Evolutionary conservation across 495 filamentous ascomycete species (phyloP).

Genomic region (Terfezia claveryi): DNA sequence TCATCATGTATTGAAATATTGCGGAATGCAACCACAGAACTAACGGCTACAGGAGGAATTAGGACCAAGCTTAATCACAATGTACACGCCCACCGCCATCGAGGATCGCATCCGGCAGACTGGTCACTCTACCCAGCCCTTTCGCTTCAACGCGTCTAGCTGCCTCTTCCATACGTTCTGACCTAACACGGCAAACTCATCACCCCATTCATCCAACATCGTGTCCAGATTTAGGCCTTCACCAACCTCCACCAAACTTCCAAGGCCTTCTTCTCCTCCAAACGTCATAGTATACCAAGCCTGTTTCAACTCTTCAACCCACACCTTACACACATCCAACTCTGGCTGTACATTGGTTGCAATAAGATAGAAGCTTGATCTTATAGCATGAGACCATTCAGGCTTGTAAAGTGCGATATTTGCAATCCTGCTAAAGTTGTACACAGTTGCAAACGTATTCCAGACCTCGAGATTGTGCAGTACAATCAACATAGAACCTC

Average conservation of each 20-base stretch:
- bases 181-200: slow-evolving; percentile 20
- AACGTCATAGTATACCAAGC: slow-evolving; percentile 29
- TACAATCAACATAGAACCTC: slow-evolving; percentile 29
- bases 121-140: too few relatives aligned
- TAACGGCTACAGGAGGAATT: too few relatives aligned
- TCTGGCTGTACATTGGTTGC: slow-evolving; percentile 25
- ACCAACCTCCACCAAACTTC: slow-evolving; percentile 1
- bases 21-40: too few relatives aligned
- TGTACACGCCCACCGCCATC: too few relatives aligned
- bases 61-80: too few relatives aligned
- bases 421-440: slow-evolving; percentile 26
- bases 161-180: slow-evolving; percentile 3
- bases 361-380: slow-evolving; percentile 36
- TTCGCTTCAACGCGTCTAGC: slow-evolving; percentile 3
- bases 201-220: slow-evolving; percentile 26
- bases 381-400: slow-evolving; percentile 20
- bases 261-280: slow-evolving; percentile 18
- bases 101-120: too few relatives aligned
- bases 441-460: slow-evolving; percentile 22
- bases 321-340: slow-evolving; percentile 14
- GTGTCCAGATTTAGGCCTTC: slow-evolving; percentile 12
- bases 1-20: too few relatives aligned
- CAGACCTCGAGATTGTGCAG: slow-evolving; percentile 29
- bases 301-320: slow-evolving; percentile 24
- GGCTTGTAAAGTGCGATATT: slow-evolving; percentile 30